Percentiles rank a stretch among this genome's conserved stretches.
phyloP scores from a whole-genome alignment of 2,329 filamentous ascomycete species.

The Beauveria scarabaeidicola region DNA sequence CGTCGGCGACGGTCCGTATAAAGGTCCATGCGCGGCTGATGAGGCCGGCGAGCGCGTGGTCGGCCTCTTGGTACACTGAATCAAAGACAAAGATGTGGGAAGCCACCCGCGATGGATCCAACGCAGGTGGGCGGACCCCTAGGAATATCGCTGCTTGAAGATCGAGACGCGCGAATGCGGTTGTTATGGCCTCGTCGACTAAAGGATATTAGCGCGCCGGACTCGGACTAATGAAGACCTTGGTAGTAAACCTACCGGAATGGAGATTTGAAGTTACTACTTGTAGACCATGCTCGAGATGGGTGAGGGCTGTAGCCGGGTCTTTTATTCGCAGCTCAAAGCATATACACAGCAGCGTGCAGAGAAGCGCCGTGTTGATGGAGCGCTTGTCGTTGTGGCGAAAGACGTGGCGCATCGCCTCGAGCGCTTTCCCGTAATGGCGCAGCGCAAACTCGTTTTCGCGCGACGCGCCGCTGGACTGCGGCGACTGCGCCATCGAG shows the following conservation, averaged over 20 bases:
- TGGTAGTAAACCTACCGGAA: not conserved
- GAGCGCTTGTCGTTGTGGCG: conserved; percentile 3
- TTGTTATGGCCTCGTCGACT: conserved; percentile 13
- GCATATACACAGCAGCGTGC: conserved; percentile 14
- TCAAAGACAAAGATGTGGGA: conserved; percentile 10
- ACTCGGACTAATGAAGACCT: too few relatives aligned
- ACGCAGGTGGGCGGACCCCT: conserved; percentile 8
- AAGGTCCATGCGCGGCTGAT: conserved; percentile 10
- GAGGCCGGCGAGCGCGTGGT: conserved; percentile 6
- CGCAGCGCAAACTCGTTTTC: conserved; percentile 11
- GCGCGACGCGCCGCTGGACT: not conserved
- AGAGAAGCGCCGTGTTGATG: conserved; percentile 12
- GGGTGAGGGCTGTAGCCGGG: conserved; percentile 8
- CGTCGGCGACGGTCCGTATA: conserved; percentile 9
- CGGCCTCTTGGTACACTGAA: conserved; percentile 9
- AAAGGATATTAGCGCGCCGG: not conserved
- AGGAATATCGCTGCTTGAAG: conserved; percentile 12
- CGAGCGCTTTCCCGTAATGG: conserved; percentile 11
- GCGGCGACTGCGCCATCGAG: not conserved
- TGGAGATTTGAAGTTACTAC: conserved; percentile 11
- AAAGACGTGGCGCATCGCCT: conserved; percentile 10
- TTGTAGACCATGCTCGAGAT: conserved; percentile 12
- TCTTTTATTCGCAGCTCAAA: conserved; percentile 14
- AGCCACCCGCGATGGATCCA: conserved; percentile 4
- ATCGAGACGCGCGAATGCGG: conserved; percentile 12